Evolutionary conservation across 768 basidiomycete genomes (phyloP), one percentile per base, ranked within the genome.

Genomic region (Lactifluus subvellereus): DNA sequence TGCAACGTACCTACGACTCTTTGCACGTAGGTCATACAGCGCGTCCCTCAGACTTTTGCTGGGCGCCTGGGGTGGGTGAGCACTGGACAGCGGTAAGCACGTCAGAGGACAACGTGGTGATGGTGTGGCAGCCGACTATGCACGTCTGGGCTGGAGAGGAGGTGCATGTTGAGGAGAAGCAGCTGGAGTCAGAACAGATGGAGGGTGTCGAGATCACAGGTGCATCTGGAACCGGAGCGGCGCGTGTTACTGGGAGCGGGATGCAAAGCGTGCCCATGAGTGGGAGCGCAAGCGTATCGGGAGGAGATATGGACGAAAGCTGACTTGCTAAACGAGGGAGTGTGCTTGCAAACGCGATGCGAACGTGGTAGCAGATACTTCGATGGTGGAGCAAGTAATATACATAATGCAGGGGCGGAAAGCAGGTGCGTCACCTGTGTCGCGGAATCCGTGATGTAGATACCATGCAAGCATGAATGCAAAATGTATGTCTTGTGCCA

Each of bases 61-160:
- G 97, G 97, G 93, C 89, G n/a, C 89, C 91, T 3, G 87, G 85
- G 14, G 78, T 81, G 67, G 78, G 77, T 20, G 92, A 95, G 70
- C 85, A 86, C 66, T 96, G 93, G 93, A 93, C 89, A 7, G 80
- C 88, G 0, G 80, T 87, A 6, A 94, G 85, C 66, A 84, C 89
- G n/a, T 96, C 95, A 0, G 96, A 98, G 72, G 96, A 99, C 73
- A 99, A 99, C 67, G 85, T 98, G 27, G 82, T 93, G 48, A 95
- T 96, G 91, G 85, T 96, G 6, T 99, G 97, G 97, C 91, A 94
- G 72, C 95, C 96, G 16, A 93, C 90, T 18, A 89, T 92, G 82
- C 89, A 92, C 22, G 86, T 98, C 37, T 95, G 92, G 86, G 91
- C 92, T 3, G 91, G 91, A 3, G 95, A 94, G 57, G 89, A 88